Base-by-base conservation (phyloP, 192 early-diverging fungal species). In the Backusella parvicylindrica region DNA sequence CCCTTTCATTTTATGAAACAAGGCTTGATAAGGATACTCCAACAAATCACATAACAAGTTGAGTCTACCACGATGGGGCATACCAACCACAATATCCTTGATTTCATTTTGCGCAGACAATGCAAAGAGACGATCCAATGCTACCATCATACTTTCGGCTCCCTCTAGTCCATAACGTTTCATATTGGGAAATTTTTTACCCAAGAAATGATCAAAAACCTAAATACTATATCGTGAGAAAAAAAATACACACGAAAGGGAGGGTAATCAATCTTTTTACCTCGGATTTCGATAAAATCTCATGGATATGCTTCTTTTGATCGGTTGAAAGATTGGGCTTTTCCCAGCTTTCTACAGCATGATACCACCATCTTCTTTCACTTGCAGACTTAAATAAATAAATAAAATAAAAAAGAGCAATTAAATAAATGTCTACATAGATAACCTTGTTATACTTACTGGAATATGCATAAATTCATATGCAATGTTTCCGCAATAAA, bases 121-220 rank as follows among this genome's bases (percentile, higher is more conserved):
- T 66, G 86, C 83, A 80, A 98, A 96, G n/a, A 98, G 79, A 75
- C 90, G 86, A 80, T 99, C 95, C 21, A 99, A 83, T 11, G 92
- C 93, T 16, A 92, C 89, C 90, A 98, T 97, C 89, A 97, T 97
- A 73, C 92, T 94, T 82, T 99, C 97, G 33, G 95, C 95, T 30
- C 97, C 97, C 81, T 99, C 97, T 21, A 99, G 79, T 12, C 97
- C 97, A 77, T 99, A 99, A 15, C 97, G 91, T 85, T 98, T 98
- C 68, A 99, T 91, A 75, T 96, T 91, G 18, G 95, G 94, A 83
- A 99, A 99, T 81, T 93, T 95, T 75, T 97, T 98, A 65, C 93
- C 93, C 95, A 99, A 97, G 82, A 97, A 99, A 75, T 96, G 96
- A 83, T 99, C 97, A 88, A 99, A 99, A 28, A 89, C 85, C 90